Percentiles rank a stretch among this genome's conserved stretches.
Evolutionary conservation across 345 rosid species (phyloP).

Genomic region (Lagerstroemia speciosa): DNA sequence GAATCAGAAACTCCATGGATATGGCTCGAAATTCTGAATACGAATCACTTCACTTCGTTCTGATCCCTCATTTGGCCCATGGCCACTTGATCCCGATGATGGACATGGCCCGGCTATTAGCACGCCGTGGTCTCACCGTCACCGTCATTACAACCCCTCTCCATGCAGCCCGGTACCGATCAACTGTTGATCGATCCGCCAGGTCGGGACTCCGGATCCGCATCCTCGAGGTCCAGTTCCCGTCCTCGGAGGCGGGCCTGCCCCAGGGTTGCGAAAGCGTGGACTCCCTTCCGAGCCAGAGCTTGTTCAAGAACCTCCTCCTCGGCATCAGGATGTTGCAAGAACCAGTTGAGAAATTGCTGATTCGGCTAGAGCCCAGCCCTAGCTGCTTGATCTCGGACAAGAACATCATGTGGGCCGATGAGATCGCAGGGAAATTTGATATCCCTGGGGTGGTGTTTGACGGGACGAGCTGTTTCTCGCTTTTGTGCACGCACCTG

Average conservation of each 20-base stretch:
- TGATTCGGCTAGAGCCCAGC: conserved; percentile 7
- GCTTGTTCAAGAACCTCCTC: conserved; percentile 10
- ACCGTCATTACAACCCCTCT: conserved; percentile 32
- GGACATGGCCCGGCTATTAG: conserved; percentile 37
- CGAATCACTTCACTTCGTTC: conserved; percentile 27
- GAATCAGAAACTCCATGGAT: background rate
- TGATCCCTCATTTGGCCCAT: conserved; percentile 40
- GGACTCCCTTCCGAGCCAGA: conserved; percentile 19
- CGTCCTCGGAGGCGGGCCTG: conserved; percentile 20
- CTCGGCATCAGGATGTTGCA: conserved; percentile 15
- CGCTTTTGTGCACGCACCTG: conserved; percentile 15
- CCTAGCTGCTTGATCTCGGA: conserved; percentile 29
- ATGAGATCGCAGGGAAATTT: conserved; percentile 8
- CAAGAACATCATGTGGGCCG: conserved; percentile 16
- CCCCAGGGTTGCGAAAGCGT: conserved; percentile 32
- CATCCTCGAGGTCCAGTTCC: conserved; percentile 18
- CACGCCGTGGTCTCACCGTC: conserved; percentile 26
- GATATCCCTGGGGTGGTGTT: conserved; percentile 22
- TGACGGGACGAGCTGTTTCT: conserved; percentile 27
- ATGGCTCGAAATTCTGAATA: background rate
- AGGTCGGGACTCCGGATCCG: conserved; percentile 15
- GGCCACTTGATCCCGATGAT: conserved; percentile 44
- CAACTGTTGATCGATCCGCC: conserved; percentile 1
- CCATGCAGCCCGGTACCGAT: conserved; percentile 17
- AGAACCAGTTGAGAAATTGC: conserved; percentile 12